Conservation (phyloP, 495 filamentous ascomycete species). For the Xylaria grammica region DNA sequence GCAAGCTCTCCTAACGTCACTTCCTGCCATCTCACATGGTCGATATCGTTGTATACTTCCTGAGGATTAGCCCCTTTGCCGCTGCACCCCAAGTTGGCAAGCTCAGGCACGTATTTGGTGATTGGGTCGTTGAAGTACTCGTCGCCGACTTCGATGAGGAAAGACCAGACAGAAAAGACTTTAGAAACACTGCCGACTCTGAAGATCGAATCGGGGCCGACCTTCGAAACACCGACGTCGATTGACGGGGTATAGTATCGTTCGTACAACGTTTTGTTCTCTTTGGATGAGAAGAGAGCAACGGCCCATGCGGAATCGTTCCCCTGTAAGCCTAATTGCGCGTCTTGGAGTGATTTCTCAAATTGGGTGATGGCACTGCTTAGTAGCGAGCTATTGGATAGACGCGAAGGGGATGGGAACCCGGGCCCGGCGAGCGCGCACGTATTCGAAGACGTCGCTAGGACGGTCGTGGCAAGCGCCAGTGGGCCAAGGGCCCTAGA, state of each 20-base stretch:
- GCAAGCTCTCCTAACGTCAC: constrained; percentile 42
- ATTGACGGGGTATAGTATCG: constrained; percentile 26
- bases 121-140: constrained; percentile 47
- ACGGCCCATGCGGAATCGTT: constrained; percentile 40
- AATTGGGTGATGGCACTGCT: background rate
- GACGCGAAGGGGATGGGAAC: constrained; percentile 2
- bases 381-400: background rate
- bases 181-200: constrained; percentile 54
- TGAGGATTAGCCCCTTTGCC: background rate
- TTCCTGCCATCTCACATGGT: constrained; percentile 50
- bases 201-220: constrained; percentile 51
- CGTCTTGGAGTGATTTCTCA: background rate
- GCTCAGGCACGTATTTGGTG: constrained; percentile 46
- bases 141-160: constrained; percentile 39
- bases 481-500: background rate
- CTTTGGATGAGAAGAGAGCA: constrained; percentile 39
- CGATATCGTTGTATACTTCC: constrained; percentile 15
- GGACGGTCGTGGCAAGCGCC: background rate
- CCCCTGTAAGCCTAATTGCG: background rate
- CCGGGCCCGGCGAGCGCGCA: constrained; percentile 2
- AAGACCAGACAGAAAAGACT: constrained; percentile 45
- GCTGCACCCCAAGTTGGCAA: constrained; percentile 19
- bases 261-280: constrained; percentile 27
- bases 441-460: background rate
- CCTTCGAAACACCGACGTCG: constrained; percentile 32